Base-by-base conservation (phyloP, 805 yeast species). In the Starmerella powellii region DNA sequence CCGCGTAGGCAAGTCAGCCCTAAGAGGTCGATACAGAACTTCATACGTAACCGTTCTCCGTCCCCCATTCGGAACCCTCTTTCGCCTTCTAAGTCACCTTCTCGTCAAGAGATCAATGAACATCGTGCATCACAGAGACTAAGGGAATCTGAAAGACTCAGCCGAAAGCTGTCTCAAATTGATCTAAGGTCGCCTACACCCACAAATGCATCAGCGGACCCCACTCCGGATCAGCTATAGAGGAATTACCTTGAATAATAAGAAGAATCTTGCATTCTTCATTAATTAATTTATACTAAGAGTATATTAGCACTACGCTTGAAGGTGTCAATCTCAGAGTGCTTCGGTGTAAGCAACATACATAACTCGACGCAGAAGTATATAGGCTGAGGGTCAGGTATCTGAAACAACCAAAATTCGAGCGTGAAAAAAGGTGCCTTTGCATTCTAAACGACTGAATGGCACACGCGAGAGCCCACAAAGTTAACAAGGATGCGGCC, bases 11-110 rank as follows among this genome's bases (percentile, higher is more conserved):
- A 40, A 24, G 24, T 46, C 6, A 46, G 39, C 31, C 45, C 50
- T 3, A 43, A 40, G 35, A 26, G 38, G 11, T 46, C 50, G 13
- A 40, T 46, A 13, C 50, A 46, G 23, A 40, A 46, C 34, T 43
- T 46, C 34, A 29, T 46, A 29, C 35, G 34, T 12, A 39, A 28
- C 16, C 26, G 47, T 3, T 38, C 50, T 13, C 47, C 45, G 12
- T 44, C 48, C 1, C 48, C 48, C 3, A 29, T 44, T 11, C 37
- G 48, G 10, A 40, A 24, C 13, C n/a, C 41, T 3, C 32, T 34
- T 5, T 36, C 40, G 12, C 46, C 44, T 5, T 16, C 31, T 34
- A 28, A 34, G 11, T 40, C 46, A 4, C 46, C 43, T 15, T n/a
- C 15, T 8, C 15, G 26, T 5, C 45, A 28, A 18, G 47, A 46